These are phyloP conservation scores for Peribolospora baueri DNA, from an alignment of 768 basidiomycete species.

Conservation along the genomic window DNA sequence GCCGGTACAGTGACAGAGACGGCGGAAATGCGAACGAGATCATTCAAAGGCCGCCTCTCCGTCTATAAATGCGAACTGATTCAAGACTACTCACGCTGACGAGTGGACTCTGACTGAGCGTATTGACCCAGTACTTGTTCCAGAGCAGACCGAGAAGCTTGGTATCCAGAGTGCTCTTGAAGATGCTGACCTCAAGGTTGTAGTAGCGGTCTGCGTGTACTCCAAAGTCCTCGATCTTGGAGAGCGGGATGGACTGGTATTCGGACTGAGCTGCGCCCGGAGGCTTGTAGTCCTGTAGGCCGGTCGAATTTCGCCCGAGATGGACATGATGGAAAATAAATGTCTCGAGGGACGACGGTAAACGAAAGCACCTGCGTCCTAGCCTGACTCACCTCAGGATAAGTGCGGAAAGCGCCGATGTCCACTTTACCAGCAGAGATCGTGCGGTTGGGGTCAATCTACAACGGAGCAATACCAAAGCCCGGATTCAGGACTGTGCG, in stretches of 20 bases:
- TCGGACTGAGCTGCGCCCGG: conserved; percentile 40
- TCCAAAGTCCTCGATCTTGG: conserved; percentile 97
- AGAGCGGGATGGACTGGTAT: conserved; percentile 86
- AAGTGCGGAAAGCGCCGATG: conserved; percentile 95
- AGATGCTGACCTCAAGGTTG: conserved; percentile 75
- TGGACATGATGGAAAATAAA: background rate
- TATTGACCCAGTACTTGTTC: conserved; percentile 99
- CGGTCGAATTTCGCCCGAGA: background rate
- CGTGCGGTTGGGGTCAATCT: conserved; percentile 97
- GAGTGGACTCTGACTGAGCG: conserved; percentile 71
- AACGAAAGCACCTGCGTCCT: background rate
- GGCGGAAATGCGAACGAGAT: background rate
- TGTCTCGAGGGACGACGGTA: background rate
- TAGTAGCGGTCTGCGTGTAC: conserved; percentile 96
- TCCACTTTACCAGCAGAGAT: conserved; percentile 96
- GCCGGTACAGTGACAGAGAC: conserved; percentile 11
- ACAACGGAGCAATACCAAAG: background rate
- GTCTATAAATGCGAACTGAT: background rate
- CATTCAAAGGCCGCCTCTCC: background rate
- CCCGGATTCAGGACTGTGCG: background rate
- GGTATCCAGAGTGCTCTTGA: conserved; percentile 72
- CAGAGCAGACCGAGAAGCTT: conserved; percentile 71
- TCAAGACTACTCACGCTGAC: conserved; percentile 38
- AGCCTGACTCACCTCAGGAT: conserved; percentile 36
- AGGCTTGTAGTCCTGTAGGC: conserved; percentile 48